phyloP scores from a whole-genome alignment of 495 filamentous ascomycete genomes.

The Clohesyomyces aquaticus region DNA sequence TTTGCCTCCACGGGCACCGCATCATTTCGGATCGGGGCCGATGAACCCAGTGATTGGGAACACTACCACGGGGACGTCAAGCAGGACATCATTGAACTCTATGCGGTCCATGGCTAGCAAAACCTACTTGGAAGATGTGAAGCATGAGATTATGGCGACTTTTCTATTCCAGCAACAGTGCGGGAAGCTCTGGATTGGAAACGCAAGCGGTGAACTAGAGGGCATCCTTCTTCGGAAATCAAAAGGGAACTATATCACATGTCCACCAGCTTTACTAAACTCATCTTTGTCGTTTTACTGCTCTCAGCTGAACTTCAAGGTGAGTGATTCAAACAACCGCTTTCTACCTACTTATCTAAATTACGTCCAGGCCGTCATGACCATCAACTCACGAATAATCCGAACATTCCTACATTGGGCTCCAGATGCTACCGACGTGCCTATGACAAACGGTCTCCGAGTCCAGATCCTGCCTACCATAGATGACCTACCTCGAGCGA shows the following conservation, averaged over 20 bases:
- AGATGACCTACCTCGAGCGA: slow-evolving; percentile 56
- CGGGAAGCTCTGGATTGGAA: slow-evolving; percentile 69
- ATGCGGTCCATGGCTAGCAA: slow-evolving; percentile 44
- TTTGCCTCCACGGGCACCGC: slow-evolving; percentile 15
- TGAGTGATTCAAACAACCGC: slow-evolving; percentile 41
- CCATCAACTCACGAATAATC: slow-evolving; percentile 61
- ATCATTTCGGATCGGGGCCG: not conserved
- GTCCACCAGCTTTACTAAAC: slow-evolving; percentile 62
- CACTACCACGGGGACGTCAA: slow-evolving; percentile 11
- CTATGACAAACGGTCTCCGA: slow-evolving; percentile 57
- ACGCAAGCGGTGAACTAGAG: slow-evolving; percentile 66
- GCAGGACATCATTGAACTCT: slow-evolving; percentile 47
- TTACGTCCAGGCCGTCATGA: slow-evolving; percentile 57
- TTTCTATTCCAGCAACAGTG: slow-evolving; percentile 80
- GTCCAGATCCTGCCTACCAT: slow-evolving; percentile 64
- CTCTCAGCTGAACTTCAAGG: slow-evolving; percentile 69
- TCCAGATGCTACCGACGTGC: slow-evolving; percentile 55
- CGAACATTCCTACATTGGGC: slow-evolving; percentile 54
- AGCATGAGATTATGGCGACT: slow-evolving; percentile 82
- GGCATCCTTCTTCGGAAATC: slow-evolving; percentile 71
- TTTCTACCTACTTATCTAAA: not conserved
- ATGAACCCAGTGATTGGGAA: not conserved
- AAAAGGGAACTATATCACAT: slow-evolving; percentile 68
- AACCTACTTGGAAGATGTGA: slow-evolving; percentile 71
- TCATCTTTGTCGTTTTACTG: slow-evolving; percentile 65